Base-by-base conservation (phyloP, 129 eudicot species). In the Lactuca sativa region DNA sequence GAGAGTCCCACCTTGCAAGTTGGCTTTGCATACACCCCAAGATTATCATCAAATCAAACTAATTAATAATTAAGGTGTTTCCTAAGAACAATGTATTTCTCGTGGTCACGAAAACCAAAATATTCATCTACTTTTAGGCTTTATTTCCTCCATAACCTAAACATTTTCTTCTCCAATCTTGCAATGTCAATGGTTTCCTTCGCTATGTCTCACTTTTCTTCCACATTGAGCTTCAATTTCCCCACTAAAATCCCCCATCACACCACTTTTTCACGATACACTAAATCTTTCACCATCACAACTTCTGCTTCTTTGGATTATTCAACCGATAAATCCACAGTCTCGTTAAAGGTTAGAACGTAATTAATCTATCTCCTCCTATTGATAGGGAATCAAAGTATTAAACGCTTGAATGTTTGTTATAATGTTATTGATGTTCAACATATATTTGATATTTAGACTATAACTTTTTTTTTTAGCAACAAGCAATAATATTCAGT, bases 251-350 rank as follows among this genome's bases (percentile, higher is more conserved):
- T 73, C 57, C 47, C 11, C 54, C 73, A 43, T 41, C 34, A 78
- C 33, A 9, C 63, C 53, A 14, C 9, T 52, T 48, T 67, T 31
- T 56, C 59, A 15, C 71, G 38, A 48, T 38, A 12, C 38, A 43
- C 70, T 4, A 84, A 75, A 66, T 70, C 63, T 7, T 75, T 82
- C 4, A 67, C 74, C 12, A 58, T 79, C 53, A 64, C 61, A 7
- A 84, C 97, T 68, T 82, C 95, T 38, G 62, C 95, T 59, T 85
- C 95, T 2, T 40, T 90, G 43, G 81, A 78, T 71, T 87, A 80
- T 58, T 67, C 95, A 9, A 32, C 78, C 56, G 68, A 56, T 31
- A 77, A 67, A 43, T 41, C 88, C 8, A 38, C 82, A 3, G 18
- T 82, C 8, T n/a, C 72, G 5, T 75, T 71, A 56, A 87, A 87